Base-by-base conservation (phyloP, 2,329 filamentous ascomycete species). In the Graphilbum sp. region DNA sequence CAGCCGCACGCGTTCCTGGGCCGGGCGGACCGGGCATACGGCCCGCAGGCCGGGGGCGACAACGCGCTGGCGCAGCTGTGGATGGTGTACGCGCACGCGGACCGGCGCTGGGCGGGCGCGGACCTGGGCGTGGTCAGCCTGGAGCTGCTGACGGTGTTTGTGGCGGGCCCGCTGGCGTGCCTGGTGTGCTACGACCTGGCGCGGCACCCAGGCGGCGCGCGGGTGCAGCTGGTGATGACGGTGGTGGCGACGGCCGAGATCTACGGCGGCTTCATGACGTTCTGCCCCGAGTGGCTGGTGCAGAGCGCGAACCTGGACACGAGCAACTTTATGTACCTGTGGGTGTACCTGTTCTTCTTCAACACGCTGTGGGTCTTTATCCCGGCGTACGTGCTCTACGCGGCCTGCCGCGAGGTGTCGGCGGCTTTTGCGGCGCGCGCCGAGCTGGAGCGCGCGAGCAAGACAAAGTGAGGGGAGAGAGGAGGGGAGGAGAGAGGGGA, bases 211-310 rank as follows among this genome's bases (percentile, higher is more conserved):
- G 62, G 60, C 46, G 64, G 72, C 45, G 59, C 63, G 35, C 67
- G 64, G 44, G 65, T 63, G 34, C 72, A 68, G 48, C 63, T 79
- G 45, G 64, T 69, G 61, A 77, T 80, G 65, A 64, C 75, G 41
- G 60, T 79, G 17, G 56, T 79, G 32, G 75, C 75, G 20, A 78
- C 73, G 4, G 72, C 67, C 40, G 75, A 80, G 61, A 49, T 80
- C 6, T 80, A 79, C 47, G 75, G 75, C 46, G 72, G 75, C 16
- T 80, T 75, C 57, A 79, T 80, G 69, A 80, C 75, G 0, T 80
- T 80, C 51, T 74, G 69, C 54, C 75, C 75, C 12, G 75, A 80
- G 55, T 80, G 75, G 75, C 57, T 80, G 12, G 69, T 65, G 2
- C 66, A 65, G 37, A 79, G 66, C 51, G 50, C 64, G 45, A 77